A percentile compares a stretch with the other conserved stretches of the same genome.
Evolutionary conservation across 352 stramenopile species (phyloP).

Genomic region (Pythium coloratum): DNA sequence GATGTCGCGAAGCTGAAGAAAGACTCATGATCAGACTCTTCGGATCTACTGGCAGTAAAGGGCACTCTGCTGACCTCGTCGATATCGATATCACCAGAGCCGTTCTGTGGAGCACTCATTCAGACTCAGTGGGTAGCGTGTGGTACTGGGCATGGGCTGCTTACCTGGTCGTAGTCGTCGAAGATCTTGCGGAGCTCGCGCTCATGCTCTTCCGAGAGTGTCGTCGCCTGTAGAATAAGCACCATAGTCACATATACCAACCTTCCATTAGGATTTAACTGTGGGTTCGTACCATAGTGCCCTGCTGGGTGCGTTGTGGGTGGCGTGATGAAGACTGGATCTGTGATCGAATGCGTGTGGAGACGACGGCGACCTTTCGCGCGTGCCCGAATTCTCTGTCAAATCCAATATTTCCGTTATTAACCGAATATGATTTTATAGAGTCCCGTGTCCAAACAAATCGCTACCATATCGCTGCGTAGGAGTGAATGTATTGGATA

Average conservation of each 20-base stretch:
- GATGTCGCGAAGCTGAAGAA: conserved; percentile 59
- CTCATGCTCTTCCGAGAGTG: conserved; percentile 68
- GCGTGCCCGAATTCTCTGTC: no score
- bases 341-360: no score
- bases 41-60: background rate
- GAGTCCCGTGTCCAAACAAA: no score
- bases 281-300: no score
- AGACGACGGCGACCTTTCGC: no score
- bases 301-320: no score
- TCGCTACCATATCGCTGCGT: no score
- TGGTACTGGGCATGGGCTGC: background rate
- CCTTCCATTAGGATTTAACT: background rate
- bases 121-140: background rate
- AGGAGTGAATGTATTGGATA: background rate
- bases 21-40: background rate
- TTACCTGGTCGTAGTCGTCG: conserved; percentile 72
- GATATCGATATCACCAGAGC: conserved; percentile 67
- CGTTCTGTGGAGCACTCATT: conserved; percentile 38
- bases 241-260: background rate
- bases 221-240: conserved; percentile 27
- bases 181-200: conserved; percentile 75
- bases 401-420: no score
- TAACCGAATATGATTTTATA: no score
- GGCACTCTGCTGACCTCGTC: conserved; percentile 41
- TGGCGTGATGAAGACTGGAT: no score